Evolutionary conservation across 2,329 filamentous ascomycete species (phyloP).

Genomic region (Aspergillus ochraceus): DNA sequence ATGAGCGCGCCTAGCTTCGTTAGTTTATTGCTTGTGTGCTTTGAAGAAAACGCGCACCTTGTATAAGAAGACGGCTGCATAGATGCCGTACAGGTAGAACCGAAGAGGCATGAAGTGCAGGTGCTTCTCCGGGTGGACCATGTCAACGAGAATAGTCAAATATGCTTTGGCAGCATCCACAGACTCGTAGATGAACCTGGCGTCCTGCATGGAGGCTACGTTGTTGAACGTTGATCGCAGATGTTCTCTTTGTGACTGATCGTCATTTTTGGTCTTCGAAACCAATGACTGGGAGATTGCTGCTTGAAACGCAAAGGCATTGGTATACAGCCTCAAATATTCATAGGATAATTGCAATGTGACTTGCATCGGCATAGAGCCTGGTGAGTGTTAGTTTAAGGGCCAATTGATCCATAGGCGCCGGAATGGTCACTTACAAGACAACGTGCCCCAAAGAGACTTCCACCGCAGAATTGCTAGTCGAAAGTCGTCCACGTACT

Average conservation of each 20-base stretch:
- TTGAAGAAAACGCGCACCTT: constrained; percentile 46
- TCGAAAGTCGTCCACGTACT: constrained; percentile 73
- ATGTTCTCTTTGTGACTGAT: constrained; percentile 39
- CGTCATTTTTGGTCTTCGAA: constrained; percentile 38
- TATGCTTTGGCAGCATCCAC: constrained; percentile 65
- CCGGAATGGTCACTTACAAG: constrained; percentile 47
- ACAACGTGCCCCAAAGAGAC: constrained; percentile 65
- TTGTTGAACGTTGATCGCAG: constrained; percentile 51
- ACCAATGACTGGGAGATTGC: constrained; percentile 57
- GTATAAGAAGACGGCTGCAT: constrained; percentile 65
- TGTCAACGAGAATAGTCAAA: constrained; percentile 59
- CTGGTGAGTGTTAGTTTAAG: constrained; percentile 34
- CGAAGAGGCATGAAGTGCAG: constrained; percentile 65
- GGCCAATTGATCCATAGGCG: not conserved
- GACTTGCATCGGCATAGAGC: constrained; percentile 65
- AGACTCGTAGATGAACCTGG: constrained; percentile 66
- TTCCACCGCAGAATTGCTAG: constrained; percentile 70
- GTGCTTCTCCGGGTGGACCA: constrained; percentile 58
- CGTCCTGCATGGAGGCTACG: constrained; percentile 61
- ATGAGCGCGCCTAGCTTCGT: constrained; percentile 52
- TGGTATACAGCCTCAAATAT: constrained; percentile 71
- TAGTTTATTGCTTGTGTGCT: not conserved
- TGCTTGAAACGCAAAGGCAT: constrained; percentile 74
- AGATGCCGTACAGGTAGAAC: constrained; percentile 64
- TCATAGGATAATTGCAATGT: constrained; percentile 70